Percentiles rank a stretch among this genome's conserved stretches.
These are phyloP conservation scores for Cryptococcus sp. DNA, from an alignment of 1,284 basidiomycete genomes.

Conservation along the genomic window DNA sequence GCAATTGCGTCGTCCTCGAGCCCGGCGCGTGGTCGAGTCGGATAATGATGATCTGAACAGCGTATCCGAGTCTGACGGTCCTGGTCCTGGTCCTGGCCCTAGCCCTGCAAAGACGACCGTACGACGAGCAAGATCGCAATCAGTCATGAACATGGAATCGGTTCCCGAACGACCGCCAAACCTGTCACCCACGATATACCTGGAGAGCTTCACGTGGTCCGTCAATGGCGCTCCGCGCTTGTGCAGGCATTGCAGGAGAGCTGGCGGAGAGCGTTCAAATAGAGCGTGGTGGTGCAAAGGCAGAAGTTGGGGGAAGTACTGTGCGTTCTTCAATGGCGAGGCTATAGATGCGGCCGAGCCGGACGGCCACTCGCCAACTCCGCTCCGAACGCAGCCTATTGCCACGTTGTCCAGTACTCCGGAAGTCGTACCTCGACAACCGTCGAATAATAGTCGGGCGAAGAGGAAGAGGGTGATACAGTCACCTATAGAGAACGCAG, in stretches of 20 bases:
- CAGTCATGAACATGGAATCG: neutral
- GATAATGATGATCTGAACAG: conserved; percentile 1
- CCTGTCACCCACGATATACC: conserved; percentile 5
- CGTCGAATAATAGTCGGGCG: no score
- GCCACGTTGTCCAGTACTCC: neutral
- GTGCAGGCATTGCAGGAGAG: conserved; percentile 15
- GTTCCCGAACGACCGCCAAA: conserved; percentile 2
- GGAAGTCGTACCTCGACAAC: neutral
- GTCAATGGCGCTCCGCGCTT: conserved; percentile 4
- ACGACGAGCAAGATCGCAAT: no score
- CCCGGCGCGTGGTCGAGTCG: neutral
- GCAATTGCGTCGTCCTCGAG: neutral
- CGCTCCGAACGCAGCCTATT: conserved; percentile 1
- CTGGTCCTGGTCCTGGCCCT: neutral
- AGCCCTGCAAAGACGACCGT: no score
- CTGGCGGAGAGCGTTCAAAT: conserved; percentile 14
- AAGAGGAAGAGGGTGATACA: no score
- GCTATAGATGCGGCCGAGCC: neutral
- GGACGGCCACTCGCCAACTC: neutral
- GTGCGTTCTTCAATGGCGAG: conserved; percentile 9
- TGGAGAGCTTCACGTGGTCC: conserved; percentile 1
- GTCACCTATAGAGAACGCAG: no score
- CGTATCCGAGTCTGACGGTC: neutral
- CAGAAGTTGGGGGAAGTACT: conserved; percentile 17
- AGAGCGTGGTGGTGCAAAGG: conserved; percentile 22